Evolutionary conservation across 345 rosid species (phyloP), one percentile per base, ranked within the genome.

Genomic region (Syzygium jambos): DNA sequence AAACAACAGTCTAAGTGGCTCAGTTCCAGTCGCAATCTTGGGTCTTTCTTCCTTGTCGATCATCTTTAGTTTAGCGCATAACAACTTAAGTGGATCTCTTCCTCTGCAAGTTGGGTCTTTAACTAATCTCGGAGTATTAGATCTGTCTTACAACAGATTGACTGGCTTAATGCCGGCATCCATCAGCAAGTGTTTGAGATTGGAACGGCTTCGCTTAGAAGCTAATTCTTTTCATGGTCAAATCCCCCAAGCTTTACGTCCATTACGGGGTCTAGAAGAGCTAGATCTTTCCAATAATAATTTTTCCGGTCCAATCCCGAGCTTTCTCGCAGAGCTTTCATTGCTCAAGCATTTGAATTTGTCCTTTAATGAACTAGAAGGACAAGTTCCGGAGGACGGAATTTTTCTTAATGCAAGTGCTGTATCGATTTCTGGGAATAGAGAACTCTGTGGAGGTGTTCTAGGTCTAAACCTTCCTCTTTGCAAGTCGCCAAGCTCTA

Each of bases 71-170:
- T 27, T 59, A 27, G 30, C 68, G 3, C 15, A 59, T 27, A 59
- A 59, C 27, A 59, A 59, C 11, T 11, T 59, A 27, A 59, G 16
- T 2, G 68, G 68, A 59, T 27, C 30, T 59, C 8, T 59, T 59
- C 68, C 68, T 1, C 1, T 27, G 16, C 16, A 59, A 59, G 30
- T 59, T 59, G 30, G 68, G 0, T 59, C 68, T 27, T 12, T 59
- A 27, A 59, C 0, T 1, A 59, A 59, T 59, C 68, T 59, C 6
- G 30, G 0, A 0, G 2, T 0, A 27, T 5, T 59, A 27, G 15
- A 59, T 25, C 30, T 59, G 1, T 59, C 65, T 2, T 5, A 59
- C 13, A 57, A 57, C 1, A 25, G 1, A 57, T 57, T 57, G 29
- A 57, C 15, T 1, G 30, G 65, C 29, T 57, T 25, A 11, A 57